Conservation (phyloP, 306 rosid species). For the Dryas drummondii region DNA sequence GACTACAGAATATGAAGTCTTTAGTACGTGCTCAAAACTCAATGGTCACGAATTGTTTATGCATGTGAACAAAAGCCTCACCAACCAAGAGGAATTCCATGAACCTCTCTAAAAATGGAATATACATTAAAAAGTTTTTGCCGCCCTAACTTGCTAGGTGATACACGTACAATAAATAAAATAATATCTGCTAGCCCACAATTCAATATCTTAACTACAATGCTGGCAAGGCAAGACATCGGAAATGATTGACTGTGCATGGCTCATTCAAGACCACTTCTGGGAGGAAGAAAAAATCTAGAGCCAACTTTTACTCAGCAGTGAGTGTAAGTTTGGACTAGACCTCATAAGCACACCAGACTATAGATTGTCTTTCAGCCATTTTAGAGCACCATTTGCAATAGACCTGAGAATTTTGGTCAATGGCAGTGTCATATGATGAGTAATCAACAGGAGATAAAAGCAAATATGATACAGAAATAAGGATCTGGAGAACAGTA, state of each 20-base stretch:
- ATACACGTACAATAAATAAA: conserved; percentile 47
- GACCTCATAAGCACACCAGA: conserved; percentile 10
- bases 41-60: background rate
- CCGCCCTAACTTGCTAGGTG: conserved; percentile 5
- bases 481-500: conserved; percentile 12
- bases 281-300: conserved; percentile 23
- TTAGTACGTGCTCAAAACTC: background rate
- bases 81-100: background rate
- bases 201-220: conserved; percentile 31
- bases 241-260: conserved; percentile 27
- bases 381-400: conserved; percentile 80
- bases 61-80: background rate
- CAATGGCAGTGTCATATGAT: background rate
- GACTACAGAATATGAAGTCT: too few relatives aligned
- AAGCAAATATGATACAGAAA: background rate
- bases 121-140: background rate
- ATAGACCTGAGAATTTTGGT: conserved; percentile 56
- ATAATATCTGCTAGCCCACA: conserved; percentile 43
- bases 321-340: conserved; percentile 8
- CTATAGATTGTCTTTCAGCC: conserved; percentile 93
- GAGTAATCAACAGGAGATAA: background rate
- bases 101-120: background rate
- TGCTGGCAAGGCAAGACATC: conserved; percentile 29
- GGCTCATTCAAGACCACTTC: conserved; percentile 22
- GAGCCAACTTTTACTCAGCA: background rate